Base-by-base conservation (phyloP, 257 asterid genomes). In the Solanum sejunctum region DNA sequence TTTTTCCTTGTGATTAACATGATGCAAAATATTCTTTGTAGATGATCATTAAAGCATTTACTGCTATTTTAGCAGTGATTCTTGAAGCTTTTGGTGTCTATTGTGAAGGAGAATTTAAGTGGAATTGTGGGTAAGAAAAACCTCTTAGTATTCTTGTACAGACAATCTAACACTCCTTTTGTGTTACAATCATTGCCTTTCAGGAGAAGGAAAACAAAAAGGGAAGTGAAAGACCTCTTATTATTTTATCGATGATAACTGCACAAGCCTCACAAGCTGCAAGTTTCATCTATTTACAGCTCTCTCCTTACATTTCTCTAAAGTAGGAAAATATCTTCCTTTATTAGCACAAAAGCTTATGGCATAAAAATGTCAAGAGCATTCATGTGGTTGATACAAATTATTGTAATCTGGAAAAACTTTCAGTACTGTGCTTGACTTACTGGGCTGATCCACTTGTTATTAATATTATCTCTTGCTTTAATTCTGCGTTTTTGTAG, bases 21-120 rank as follows among this genome's bases (percentile, higher is more conserved):
- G 56, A 75, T 64, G 80, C 82, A 66, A 64, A 81, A 71, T 84
- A 88, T 83, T 72, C 39, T 21, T 88, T 87, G 88, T 98, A 97
- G 99, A 97, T 97, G 99, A 92, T 97, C 89, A 95, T 97, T 84
- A 97, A 97, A 91, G 91, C 97, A 80, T 70, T 97, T 80, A 97
- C 99, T 69, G 97, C 98, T 85, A 70, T 95, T 88, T 89, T 91
- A 81, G 97, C 98, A 13, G 98, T 95, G 83, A 92, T 95, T 91
- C 98, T 97, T 85, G 98, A 95, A 92, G 97, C 97, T 82, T 94
- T 97, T 90, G 92, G 88, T 90, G 95, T 89, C 81, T 97, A 97
- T 89, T 97, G 99, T 89, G 99, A 97, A 90, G 98, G 99, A 88
- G 98, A 93, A 82, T 97, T 97, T 90, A 92, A 87, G 89, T 93